These are phyloP conservation scores for Lepiota brunneoincarnata DNA, from an alignment of 768 basidiomycete genomes.

Conservation along the genomic window DNA sequence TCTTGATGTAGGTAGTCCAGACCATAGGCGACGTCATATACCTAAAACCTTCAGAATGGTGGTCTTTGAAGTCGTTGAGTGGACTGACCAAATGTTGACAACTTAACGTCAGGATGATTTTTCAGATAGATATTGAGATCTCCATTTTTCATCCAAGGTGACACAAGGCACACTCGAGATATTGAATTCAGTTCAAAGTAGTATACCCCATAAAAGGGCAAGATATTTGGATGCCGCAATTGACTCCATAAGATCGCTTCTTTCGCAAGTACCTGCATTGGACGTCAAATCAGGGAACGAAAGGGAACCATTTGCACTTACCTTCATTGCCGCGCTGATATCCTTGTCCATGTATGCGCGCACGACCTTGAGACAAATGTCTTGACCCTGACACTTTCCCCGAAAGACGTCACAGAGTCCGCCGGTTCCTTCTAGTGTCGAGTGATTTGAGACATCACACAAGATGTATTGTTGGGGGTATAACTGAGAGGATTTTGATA, in stretches of 20 bases:
- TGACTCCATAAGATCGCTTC: constrained; percentile 7
- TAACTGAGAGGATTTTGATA: too few relatives aligned
- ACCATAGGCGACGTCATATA: constrained; percentile 13
- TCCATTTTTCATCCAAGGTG: too few relatives aligned
- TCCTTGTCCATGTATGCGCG: neutral
- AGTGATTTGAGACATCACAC: neutral
- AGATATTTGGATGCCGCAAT: constrained; percentile 5
- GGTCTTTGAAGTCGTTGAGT: neutral
- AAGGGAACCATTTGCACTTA: neutral
- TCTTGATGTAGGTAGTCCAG: constrained; percentile 15
- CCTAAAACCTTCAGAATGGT: neutral
- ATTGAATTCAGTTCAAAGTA: neutral
- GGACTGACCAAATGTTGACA: constrained; percentile 3
- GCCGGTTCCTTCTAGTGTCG: neutral
- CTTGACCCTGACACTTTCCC: neutral
- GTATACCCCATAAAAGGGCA: constrained; percentile 7
- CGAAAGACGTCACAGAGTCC: neutral
- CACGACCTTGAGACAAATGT: neutral
- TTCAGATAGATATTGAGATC: constrained; percentile 6
- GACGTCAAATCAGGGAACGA: neutral
- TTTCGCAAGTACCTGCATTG: too few relatives aligned
- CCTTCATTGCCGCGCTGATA: neutral
- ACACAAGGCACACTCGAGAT: constrained; percentile 6
- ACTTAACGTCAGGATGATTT: neutral
- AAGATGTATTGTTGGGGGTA: neutral